Base-by-base conservation (phyloP, 2,329 filamentous ascomycete genomes). In the Paecilomyces sp. region DNA sequence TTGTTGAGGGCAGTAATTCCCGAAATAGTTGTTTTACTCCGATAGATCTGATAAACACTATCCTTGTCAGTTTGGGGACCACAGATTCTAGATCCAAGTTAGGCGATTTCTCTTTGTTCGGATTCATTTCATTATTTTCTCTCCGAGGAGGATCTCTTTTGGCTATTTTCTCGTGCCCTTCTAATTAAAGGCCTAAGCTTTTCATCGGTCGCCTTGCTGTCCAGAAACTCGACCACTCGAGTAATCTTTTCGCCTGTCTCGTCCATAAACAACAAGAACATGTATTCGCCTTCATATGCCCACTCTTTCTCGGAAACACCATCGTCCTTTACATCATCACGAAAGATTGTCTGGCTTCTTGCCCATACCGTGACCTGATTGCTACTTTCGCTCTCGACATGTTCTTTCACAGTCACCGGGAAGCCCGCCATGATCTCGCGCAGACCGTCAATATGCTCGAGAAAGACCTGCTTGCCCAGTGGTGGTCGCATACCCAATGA, bases 221-320 rank as follows among this genome's bases (percentile, higher is more conserved):
- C 71, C 36, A 74, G 15, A 59, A 74, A 70, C 58, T 74, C 72
- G 6, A 74, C 34, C 3, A 68, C 62, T 18, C 64, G 60, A 56
- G 62, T 61, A 51, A 74, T 68, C 53, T 66, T 69, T 47, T 67
- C 63, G 3, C 69, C 69, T 8, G 51, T 62, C 47, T 65, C 62
- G 62, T 72, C 64, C 62, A 74, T 67, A 24, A 61, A 65, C 3
- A 73, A 61, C 12, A 74, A 62, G 55, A 72, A 74, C 5, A 74
- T 61, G 55, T 73, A 74, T 61, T 74, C 71, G 11, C 70, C 71
- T 22, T 60, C 57, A 57, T 67, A 72, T 3, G 57, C 57, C 70
- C 71, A 74, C 28, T 68, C 66, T 41, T 41, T 41, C 34, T 41
- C 34, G 15, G 55, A 4, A 9, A 56, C 25, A 18, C 62, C 60